Base-by-base conservation (phyloP, 2,329 filamentous ascomycete species). In the Fusarium siculi region DNA sequence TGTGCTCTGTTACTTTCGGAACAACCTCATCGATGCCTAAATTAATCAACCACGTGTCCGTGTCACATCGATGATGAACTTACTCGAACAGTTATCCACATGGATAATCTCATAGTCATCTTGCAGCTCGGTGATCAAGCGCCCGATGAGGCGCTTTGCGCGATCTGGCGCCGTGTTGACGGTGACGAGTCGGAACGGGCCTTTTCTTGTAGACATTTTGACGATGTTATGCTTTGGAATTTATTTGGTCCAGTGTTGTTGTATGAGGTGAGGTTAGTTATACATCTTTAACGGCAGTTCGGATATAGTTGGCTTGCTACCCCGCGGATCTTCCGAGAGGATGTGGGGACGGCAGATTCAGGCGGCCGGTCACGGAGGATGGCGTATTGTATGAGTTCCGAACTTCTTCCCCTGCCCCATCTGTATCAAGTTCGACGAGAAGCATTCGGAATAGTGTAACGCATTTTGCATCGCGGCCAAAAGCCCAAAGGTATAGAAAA, bases 141-240 rank as follows among this genome's bases (percentile, higher is more conserved):
- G 63, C 19, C 64, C 64, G 21, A 67, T 67, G 2, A 67, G 64
- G 2, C 52, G 64, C 2, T 67, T 66, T 11, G 64, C 64, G 3
- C 64, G 64, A 25, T 67, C 64, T 3, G 64, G 64, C 2, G 64
- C 64, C 1, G 62, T 67, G 28, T 67, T 67, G 9, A 67, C 64
- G 0, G 64, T 67, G 9, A 67, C 63, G 0, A 67, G 39, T 36
- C 64, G 44, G 9, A 67, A 67, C 0, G 64, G 64, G 2, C 64
- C 64, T 16, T 67, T 67, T 23, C 39, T 66, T 12, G 28, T 23
- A 2, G 62, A n/a, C 64, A 67, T 67, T 30, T 4, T 52, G 7
- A 21, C 1, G 16, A 1, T 32, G 9, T 7, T 15, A 2, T 9
- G 14, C 1, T 6, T 11, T 4, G 3, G 7, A 7, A 4, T 5